Evolutionary conservation across 331 rosid species (phyloP).

Genomic region (Pyracantha coccinea): DNA sequence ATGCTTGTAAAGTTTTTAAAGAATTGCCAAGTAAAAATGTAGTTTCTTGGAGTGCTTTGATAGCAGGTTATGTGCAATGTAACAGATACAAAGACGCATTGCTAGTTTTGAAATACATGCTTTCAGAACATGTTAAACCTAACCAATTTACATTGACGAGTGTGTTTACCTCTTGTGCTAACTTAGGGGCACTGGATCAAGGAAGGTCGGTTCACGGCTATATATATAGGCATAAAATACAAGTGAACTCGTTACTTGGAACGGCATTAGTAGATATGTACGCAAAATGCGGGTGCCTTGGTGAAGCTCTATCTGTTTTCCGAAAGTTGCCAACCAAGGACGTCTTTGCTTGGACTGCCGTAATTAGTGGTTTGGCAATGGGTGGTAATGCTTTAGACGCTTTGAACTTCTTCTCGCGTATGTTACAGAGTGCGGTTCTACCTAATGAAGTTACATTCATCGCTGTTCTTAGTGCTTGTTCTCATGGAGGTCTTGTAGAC

Average conservation of each 20-base stretch:
- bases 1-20: conserved; percentile 45
- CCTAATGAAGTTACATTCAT: conserved; percentile 46
- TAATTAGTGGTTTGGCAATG: conserved; percentile 38
- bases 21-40: conserved; percentile 43
- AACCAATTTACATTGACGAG: conserved; percentile 29
- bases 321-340: conserved; percentile 19
- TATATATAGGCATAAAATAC: conserved; percentile 15
- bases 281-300: conserved; percentile 42
- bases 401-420: conserved; percentile 25
- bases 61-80: conserved; percentile 33
- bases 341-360: conserved; percentile 37
- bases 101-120: conserved; percentile 26
- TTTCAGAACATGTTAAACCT: conserved; percentile 18
- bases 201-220: conserved; percentile 37
- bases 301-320: conserved; percentile 27
- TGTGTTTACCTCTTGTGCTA: conserved; percentile 38
- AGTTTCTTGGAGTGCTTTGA: conserved; percentile 46
- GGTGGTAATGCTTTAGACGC: conserved; percentile 29
- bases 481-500: conserved; percentile 41
- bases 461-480: conserved; percentile 38
- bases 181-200: conserved; percentile 33
- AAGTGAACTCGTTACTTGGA: conserved; percentile 25
- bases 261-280: conserved; percentile 40
- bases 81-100: conserved; percentile 3
- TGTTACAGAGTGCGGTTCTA: conserved; percentile 24